Evolutionary conservation across 202 grass and related monocot genomes (phyloP).

Genomic region (Panicum hallii): DNA sequence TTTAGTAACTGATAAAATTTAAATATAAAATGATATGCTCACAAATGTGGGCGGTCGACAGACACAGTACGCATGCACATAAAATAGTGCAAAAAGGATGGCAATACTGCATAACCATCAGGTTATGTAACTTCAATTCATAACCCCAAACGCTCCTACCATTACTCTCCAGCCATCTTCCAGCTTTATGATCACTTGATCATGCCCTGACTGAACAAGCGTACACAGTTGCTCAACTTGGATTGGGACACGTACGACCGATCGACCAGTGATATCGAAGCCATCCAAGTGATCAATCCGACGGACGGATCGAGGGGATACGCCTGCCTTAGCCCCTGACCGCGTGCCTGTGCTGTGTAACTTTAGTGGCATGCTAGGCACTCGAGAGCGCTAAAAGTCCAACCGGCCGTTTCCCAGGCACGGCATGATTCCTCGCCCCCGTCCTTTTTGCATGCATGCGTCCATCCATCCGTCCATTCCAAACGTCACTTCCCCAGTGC

Average conservation of each 20-base stretch:
- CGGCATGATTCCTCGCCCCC: conserved; percentile 42
- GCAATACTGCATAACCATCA: too few species aligned
- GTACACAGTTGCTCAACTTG: background rate
- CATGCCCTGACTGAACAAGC: background rate
- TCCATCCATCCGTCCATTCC: conserved; percentile 53
- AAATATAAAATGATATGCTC: too few species aligned
- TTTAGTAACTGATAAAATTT: too few species aligned
- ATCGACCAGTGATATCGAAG: background rate
- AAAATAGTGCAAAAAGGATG: too few species aligned
- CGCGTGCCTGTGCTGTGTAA: background rate
- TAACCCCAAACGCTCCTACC: background rate
- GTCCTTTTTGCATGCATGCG: conserved; percentile 54
- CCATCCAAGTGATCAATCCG: background rate
- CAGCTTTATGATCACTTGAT: background rate
- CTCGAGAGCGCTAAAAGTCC: conserved; percentile 42
- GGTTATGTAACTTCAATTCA: background rate
- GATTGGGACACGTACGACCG: background rate
- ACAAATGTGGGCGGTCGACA: too few species aligned
- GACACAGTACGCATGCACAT: too few species aligned
- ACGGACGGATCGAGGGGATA: background rate
- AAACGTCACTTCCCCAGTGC: conserved; percentile 43
- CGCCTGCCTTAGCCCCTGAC: background rate
- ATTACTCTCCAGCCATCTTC: background rate
- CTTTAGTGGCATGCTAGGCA: background rate
- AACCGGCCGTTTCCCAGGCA: conserved; percentile 36